Conservation (phyloP, 371 early-diverging fungal genomes). For the Cladochytrium tenue region DNA sequence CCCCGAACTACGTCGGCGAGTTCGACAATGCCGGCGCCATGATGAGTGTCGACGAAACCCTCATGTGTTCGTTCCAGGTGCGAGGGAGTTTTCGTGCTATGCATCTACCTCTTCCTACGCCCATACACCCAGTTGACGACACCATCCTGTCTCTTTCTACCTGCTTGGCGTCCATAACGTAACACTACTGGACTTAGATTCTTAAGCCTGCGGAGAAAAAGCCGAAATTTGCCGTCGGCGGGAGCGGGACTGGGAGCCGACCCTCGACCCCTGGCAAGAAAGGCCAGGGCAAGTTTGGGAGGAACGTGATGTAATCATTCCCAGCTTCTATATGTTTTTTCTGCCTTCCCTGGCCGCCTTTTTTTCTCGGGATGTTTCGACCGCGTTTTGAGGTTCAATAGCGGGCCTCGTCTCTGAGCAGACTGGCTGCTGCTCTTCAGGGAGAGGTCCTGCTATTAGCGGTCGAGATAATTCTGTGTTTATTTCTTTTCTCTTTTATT, state of each 20-base stretch:
- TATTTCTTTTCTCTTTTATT: too few relatives aligned
- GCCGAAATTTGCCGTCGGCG: slow-evolving; percentile 70
- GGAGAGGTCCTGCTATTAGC: too few relatives aligned
- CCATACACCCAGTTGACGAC: neutral
- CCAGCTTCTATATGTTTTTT: neutral
- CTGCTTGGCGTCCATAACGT: too few relatives aligned
- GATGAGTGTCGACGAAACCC: slow-evolving; percentile 95
- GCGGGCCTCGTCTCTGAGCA: too few relatives aligned
- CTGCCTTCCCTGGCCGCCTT: too few relatives aligned
- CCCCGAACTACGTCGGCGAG: slow-evolving; percentile 96
- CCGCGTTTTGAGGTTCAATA: too few relatives aligned
- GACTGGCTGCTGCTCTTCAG: too few relatives aligned
- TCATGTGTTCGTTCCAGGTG: slow-evolving; percentile 68
- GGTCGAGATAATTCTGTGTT: too few relatives aligned
- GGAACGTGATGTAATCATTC: slow-evolving; percentile 20
- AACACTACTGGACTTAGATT: slow-evolving; percentile 55
- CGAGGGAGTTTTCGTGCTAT: neutral
- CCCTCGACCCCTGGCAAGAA: slow-evolving; percentile 64
- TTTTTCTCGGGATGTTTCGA: too few relatives aligned
- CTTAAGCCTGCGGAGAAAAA: slow-evolving; percentile 81
- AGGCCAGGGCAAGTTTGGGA: slow-evolving; percentile 59
- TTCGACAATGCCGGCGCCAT: slow-evolving; percentile 96
- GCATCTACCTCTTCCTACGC: too few relatives aligned
- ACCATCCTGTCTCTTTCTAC: neutral
- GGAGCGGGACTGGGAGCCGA: slow-evolving; percentile 41